Conservation (phyloP, 2,329 filamentous ascomycete genomes). For the Ceratocystis eucalypticola region DNA sequence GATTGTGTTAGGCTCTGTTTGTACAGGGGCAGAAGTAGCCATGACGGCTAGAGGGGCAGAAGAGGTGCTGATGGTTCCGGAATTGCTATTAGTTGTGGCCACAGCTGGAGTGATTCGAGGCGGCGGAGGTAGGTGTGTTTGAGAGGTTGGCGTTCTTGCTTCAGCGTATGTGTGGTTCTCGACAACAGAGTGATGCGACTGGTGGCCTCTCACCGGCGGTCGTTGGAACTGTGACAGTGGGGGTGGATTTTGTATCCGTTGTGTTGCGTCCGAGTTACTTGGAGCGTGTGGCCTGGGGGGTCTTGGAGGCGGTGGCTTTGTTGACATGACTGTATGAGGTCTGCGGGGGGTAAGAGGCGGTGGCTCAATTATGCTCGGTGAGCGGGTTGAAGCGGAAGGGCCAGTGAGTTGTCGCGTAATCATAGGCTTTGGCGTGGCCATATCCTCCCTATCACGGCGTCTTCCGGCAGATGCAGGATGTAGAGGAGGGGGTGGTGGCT, state of each 20-base stretch:
- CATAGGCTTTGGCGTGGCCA: slow-evolving; percentile 8
- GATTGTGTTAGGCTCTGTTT: slow-evolving; percentile 35
- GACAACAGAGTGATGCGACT: slow-evolving; percentile 17
- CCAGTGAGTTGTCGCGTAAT: slow-evolving; percentile 18
- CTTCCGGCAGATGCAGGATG: slow-evolving; percentile 11
- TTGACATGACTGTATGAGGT: slow-evolving; percentile 9
- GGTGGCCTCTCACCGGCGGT: slow-evolving; percentile 13
- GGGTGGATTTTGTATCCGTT: background rate
- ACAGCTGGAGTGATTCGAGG: slow-evolving; percentile 17
- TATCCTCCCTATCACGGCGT: slow-evolving; percentile 15
- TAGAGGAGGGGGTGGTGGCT: slow-evolving; percentile 17
- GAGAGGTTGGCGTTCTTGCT: background rate
- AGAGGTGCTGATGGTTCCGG: slow-evolving; percentile 19
- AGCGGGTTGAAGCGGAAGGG: slow-evolving; percentile 11
- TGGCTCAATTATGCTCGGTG: slow-evolving; percentile 12
- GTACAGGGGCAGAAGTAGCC: slow-evolving; percentile 12
- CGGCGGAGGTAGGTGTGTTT: slow-evolving; percentile 10
- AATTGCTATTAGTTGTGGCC: slow-evolving; percentile 20
- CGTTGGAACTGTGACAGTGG: slow-evolving; percentile 14
- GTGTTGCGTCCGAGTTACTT: slow-evolving; percentile 9
- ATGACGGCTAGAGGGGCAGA: slow-evolving; percentile 17
- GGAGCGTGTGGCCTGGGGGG: slow-evolving; percentile 12
- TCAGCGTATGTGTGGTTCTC: slow-evolving; percentile 11
- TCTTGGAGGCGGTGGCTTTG: slow-evolving; percentile 16
- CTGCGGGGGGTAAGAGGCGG: slow-evolving; percentile 14